Conservation (phyloP, 73 alveolate genomes). For the Paramecium tetraurelia region DNA sequence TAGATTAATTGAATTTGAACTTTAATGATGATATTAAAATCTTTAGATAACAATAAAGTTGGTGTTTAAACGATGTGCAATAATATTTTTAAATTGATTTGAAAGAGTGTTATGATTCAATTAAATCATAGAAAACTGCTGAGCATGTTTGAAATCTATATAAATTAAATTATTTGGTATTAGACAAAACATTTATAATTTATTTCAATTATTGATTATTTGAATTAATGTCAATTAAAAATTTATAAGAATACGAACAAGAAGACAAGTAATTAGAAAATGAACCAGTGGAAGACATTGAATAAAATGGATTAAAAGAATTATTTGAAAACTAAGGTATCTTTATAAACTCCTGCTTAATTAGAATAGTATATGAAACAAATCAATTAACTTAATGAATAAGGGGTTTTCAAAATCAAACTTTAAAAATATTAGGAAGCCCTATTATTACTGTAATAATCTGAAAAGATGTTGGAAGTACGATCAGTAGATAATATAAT, state of each 20-base stretch:
- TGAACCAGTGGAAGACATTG: background rate
- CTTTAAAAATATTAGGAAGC: constrained; percentile 14
- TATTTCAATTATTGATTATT: background rate
- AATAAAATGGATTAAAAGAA: background rate
- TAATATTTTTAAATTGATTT: background rate
- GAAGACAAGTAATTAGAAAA: background rate
- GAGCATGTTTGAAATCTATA: background rate
- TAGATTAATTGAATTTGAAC: background rate
- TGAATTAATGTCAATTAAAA: background rate
- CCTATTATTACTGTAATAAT: background rate
- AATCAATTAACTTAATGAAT: background rate
- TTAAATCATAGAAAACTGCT: background rate
- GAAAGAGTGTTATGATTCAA: background rate
- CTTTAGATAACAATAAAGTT: background rate
- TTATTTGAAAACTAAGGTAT: background rate
- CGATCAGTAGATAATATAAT: background rate
- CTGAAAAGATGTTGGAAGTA: constrained; percentile 51
- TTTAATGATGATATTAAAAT: background rate
- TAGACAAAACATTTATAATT: background rate
- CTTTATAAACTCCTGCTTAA: background rate
- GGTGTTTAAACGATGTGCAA: background rate
- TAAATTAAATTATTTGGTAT: background rate
- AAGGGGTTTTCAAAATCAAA: background rate
- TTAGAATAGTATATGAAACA: background rate
- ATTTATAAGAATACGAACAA: background rate